Evolutionary conservation across 176 grass and related monocot species (phyloP).

Genomic region (Juncus effusus): DNA sequence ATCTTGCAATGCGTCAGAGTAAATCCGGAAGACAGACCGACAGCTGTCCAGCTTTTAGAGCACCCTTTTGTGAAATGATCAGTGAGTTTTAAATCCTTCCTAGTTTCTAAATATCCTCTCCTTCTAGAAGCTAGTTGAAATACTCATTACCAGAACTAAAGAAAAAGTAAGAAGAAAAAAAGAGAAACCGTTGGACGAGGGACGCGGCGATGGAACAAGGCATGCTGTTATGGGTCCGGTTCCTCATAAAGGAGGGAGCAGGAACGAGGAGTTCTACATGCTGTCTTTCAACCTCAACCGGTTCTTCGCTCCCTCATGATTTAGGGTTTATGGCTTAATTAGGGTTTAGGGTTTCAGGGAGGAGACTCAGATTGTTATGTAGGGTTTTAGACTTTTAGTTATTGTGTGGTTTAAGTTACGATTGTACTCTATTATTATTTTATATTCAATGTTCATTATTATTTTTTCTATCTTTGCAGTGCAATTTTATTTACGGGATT

Average conservation of each 20-base stretch:
- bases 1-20: slow-evolving; percentile 77
- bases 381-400: background rate
- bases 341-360: background rate
- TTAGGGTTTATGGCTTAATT: background rate
- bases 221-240: slow-evolving; percentile 81
- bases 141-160: too few species aligned
- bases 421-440: slow-evolving; percentile 16
- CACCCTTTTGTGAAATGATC: slow-evolving; percentile 90
- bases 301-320: slow-evolving; percentile 81
- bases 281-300: slow-evolving; percentile 93
- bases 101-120: slow-evolving; percentile 36
- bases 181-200: slow-evolving; percentile 81
- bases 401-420: slow-evolving; percentile 28
- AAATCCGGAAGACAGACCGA: slow-evolving; percentile 63
- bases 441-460: background rate
- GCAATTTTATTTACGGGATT: too few species aligned
- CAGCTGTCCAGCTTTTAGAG: slow-evolving; percentile 59
- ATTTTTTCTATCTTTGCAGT: too few species aligned
- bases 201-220: slow-evolving; percentile 58
- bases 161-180: too few species aligned
- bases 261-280: slow-evolving; percentile 99
- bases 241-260: slow-evolving; percentile 79
- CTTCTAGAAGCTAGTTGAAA: background rate
- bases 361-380: slow-evolving; percentile 50
- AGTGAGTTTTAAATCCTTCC: slow-evolving; percentile 34